Evolutionary conservation across 495 filamentous ascomycete genomes (phyloP), one percentile per base, ranked within the genome.

Genomic region (Pyrenula aspistea): DNA sequence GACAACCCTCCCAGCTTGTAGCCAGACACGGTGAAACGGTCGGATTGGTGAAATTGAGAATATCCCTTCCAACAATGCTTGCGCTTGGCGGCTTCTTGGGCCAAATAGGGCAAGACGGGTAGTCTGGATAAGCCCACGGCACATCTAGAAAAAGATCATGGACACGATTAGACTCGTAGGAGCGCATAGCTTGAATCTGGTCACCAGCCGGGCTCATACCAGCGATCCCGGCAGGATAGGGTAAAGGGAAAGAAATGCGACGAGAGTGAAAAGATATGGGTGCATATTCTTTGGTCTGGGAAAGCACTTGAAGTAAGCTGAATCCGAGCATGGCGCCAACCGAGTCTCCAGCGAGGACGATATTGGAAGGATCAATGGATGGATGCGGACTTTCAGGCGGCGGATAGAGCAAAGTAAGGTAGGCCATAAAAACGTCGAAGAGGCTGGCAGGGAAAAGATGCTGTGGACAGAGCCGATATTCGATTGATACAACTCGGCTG

Each of bases 381-480:
- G 77, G 69, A 67, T 96, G 91, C 55, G 84, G 74, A 2, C 89
- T 82, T 42, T 78, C 86, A 0, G 80, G 69, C 0, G 88, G 88
- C 12, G 91, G 91, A 60, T 90, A 86, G 10, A 96, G 78, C 23
- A 97, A 81, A 1, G 79, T 83, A 10, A 97, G 78, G 62, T 97
- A 97, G 1, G 87, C 84, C n/a, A 84, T 74, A 2, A 96, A 67
- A n/a, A 82, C 87, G 61, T 97, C 92, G 47, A 96, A 74, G 11
- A 97, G 70, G 2, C 87, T 86, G 1, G 87, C 77, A 10, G 90
- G 90, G 68, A 95, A 95, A 11, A 89, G 79, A 57, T 86, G 69
- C 64, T 95, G 88, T 2, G 92, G 92, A 11, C 89, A 82, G 1
- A 97, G 80, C 20, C 92, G 81, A 67, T 97, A 97, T n/a, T 89